Percentiles rank a stretch among this genome's conserved stretches.
These are phyloP conservation scores for Pseudocercospora fijiensis DNA, from an alignment of 2,329 filamentous ascomycete species.

Conservation along the genomic window DNA sequence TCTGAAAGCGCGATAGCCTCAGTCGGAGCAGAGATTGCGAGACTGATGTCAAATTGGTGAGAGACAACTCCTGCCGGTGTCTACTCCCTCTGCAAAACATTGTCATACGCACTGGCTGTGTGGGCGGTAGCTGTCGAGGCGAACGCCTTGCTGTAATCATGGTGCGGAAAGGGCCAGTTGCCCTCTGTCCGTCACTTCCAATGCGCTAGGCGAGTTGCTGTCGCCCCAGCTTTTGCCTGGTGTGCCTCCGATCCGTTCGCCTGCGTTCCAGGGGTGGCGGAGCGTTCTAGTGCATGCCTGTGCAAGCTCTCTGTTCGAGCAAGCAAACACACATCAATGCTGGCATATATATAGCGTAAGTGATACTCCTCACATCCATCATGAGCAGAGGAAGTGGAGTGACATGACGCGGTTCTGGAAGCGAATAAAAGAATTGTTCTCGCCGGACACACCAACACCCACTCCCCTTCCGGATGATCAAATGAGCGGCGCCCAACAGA, in stretches of 20 bases:
- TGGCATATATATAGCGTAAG: not conserved
- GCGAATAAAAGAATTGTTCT: not conserved
- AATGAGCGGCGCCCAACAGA: not conserved
- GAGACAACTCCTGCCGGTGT: not conserved
- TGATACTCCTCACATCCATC: not conserved
- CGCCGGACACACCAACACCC: not conserved
- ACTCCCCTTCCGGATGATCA: not conserved
- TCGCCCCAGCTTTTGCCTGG: not conserved
- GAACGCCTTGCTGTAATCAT: not conserved
- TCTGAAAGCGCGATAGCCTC: not conserved
- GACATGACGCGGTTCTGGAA: not conserved
- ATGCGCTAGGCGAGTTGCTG: not conserved
- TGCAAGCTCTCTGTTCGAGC: not conserved
- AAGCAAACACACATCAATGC: not conserved
- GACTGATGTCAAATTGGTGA: not conserved
- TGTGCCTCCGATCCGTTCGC: not conserved
- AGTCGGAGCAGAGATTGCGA: not conserved
- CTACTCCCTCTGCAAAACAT: not conserved
- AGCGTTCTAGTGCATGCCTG: not conserved
- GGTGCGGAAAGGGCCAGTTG: not conserved
- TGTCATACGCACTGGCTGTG: not conserved
- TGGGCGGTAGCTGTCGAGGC: not conserved
- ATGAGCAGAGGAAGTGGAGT: not conserved
- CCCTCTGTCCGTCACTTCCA: not conserved
- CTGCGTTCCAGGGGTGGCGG: not conserved